Evolutionary conservation across 2,329 filamentous ascomycete genomes (phyloP).

Genomic region (Emmonsiellopsis sp.): DNA sequence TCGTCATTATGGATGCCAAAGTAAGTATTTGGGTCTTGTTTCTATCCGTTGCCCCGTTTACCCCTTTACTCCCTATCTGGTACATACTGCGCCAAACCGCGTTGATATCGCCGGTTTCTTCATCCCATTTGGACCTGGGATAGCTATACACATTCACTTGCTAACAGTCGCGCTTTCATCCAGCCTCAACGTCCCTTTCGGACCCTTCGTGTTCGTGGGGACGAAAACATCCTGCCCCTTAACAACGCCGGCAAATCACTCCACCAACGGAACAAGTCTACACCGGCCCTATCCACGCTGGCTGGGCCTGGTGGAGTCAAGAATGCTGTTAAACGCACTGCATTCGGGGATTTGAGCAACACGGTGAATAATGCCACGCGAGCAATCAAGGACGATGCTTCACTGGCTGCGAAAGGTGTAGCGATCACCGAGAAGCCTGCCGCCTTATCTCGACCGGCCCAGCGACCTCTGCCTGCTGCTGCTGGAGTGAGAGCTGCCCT

Average conservation of each 20-base stretch:
- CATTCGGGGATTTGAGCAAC: slow-evolving; percentile 77
- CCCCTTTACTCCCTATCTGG: slow-evolving; percentile 2
- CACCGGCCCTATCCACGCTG: slow-evolving; percentile 49
- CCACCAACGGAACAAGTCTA: slow-evolving; percentile 77
- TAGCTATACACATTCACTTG: slow-evolving; percentile 15
- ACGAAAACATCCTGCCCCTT: slow-evolving; percentile 58
- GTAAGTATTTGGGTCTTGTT: slow-evolving; percentile 19
- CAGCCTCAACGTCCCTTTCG: slow-evolving; percentile 62
- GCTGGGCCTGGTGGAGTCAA: slow-evolving; percentile 49
- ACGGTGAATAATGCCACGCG: slow-evolving; percentile 32
- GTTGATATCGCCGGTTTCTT: background rate
- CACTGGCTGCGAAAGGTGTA: slow-evolving; percentile 39
- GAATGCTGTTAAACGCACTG: slow-evolving; percentile 62
- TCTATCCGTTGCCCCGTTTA: background rate
- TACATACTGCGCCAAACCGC: background rate
- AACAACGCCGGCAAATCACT: slow-evolving; percentile 47
- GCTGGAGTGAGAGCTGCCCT: slow-evolving; percentile 29
- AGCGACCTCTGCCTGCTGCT: slow-evolving; percentile 43
- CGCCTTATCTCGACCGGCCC: slow-evolving; percentile 49
- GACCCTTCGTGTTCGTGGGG: slow-evolving; percentile 49
- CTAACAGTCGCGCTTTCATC: slow-evolving; percentile 13
- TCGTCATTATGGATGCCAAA: slow-evolving; percentile 37
- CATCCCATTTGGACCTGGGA: slow-evolving; percentile 7
- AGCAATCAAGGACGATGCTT: slow-evolving; percentile 47
- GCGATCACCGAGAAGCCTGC: slow-evolving; percentile 27